phyloP scores from a whole-genome alignment of 2,329 filamentous ascomycete species.

The Fusarium sp. region DNA sequence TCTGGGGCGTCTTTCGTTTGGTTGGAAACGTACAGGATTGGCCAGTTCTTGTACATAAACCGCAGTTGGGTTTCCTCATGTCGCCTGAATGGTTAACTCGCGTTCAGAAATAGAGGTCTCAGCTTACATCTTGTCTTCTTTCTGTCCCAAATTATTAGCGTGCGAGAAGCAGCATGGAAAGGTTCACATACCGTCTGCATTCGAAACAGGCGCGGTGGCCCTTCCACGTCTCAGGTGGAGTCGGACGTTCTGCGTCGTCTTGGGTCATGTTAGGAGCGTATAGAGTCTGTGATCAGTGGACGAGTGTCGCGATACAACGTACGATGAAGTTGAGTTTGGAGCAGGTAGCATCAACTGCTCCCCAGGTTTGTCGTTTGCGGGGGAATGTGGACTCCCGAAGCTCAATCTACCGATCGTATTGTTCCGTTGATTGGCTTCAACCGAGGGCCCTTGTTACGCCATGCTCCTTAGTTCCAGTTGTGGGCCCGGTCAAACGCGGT shows the following conservation, averaged over 20 bases:
- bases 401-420: background rate
- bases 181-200: background rate
- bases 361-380: background rate
- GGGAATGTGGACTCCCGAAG: background rate
- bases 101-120: rapidly evolving
- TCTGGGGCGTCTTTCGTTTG: background rate
- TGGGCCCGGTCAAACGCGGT: background rate
- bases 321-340: background rate
- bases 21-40: background rate
- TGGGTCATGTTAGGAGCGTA: background rate
- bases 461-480: background rate
- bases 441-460: background rate
- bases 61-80: background rate
- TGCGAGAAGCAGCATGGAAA: background rate
- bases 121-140: background rate
- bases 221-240: background rate
- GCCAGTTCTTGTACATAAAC: background rate
- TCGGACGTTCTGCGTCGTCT: rapidly evolving
- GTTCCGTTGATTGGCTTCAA: background rate
- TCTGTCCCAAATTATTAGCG: background rate
- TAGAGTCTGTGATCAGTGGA: background rate
- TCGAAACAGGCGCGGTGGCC: background rate
- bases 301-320: background rate
- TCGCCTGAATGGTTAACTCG: background rate
- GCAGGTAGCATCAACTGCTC: background rate